Evolutionary conservation across 2,329 filamentous ascomycete genomes (phyloP), one percentile per base, ranked within the genome.

Genomic region (Paecilomyces variotii): DNA sequence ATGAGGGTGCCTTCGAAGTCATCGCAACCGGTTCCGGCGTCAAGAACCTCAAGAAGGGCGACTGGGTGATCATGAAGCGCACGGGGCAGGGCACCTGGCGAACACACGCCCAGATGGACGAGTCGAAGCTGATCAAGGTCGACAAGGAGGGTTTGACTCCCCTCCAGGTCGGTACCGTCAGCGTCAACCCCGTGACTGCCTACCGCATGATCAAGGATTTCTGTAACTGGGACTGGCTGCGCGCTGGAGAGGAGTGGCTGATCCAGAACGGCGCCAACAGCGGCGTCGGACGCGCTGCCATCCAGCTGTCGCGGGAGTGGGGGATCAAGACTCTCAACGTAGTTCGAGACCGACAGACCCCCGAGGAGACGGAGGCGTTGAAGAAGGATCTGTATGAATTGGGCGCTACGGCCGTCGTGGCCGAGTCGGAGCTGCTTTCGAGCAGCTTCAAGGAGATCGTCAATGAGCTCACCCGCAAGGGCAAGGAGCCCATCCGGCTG

Each of bases 261-360:
- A 86, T 99, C 53, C 94, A 99, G 76, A 99, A 99, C 72, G 94
- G 93, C 6, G 94, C 93, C 45, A 99, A 99, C 75, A 91, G 87
- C 50, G 94, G 91, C 10, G 94, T 99, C 14, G 94, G 94, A 1
- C 81, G 94, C 45, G 89, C 92, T 2, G 93, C 91, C 10, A 94
- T 97, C 63, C 94, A 99, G 76, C 80, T 99, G 1, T 93, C 84
- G 1, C 82, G 78, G 66, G 81, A 91, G 56, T 97, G 92, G 93
- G 93, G 93, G 0, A 83, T 94, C 68, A 87, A 90, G 69, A 95
- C 88, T 70, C 89, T 99, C 74, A 97, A 97, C 71, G 82, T 99
- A 26, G 81, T 99, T 49, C 84, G 94, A 11, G 86, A 89, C 63
- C 81, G 94, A 24, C 80, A 84, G 12, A 84, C 83, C 1, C 70